These are phyloP conservation scores for Pyrenopolyporus hunteri DNA, from an alignment of 495 filamentous ascomycete genomes.

Conservation along the genomic window DNA sequence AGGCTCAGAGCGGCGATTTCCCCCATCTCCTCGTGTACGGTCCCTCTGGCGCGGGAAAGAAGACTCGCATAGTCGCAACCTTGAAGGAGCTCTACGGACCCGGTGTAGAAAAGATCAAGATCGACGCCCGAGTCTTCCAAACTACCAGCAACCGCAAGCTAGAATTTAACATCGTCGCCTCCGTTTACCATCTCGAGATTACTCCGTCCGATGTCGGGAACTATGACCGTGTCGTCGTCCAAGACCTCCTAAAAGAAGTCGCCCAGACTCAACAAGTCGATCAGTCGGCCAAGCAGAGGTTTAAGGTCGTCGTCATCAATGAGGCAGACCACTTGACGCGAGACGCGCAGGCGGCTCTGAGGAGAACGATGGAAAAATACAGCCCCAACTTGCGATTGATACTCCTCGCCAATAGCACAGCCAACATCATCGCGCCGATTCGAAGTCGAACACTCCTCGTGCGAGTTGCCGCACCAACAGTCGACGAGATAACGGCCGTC, in stretches of 20 bases:
- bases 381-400: slow-evolving; percentile 92
- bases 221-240: slow-evolving; percentile 93
- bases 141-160: slow-evolving; percentile 94
- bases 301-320: slow-evolving; percentile 99
- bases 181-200: slow-evolving; percentile 96
- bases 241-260: slow-evolving; percentile 95
- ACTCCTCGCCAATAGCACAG: slow-evolving; percentile 89
- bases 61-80: slow-evolving; percentile 93
- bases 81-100: slow-evolving; percentile 90
- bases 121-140: slow-evolving; percentile 94
- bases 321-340: slow-evolving; percentile 95
- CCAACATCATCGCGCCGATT: slow-evolving; percentile 97
- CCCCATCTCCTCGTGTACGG: slow-evolving; percentile 97
- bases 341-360: slow-evolving; percentile 93
- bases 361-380: slow-evolving; percentile 99
- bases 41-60: slow-evolving; percentile 95
- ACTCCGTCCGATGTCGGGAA: slow-evolving; percentile 97
- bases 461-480: slow-evolving; percentile 86
- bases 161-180: slow-evolving; percentile 97
- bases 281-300: slow-evolving; percentile 81
- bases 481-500: slow-evolving; percentile 80
- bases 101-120: slow-evolving; percentile 96
- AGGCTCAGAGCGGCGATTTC: slow-evolving; percentile 97
- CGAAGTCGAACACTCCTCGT: slow-evolving; percentile 87
- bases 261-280: slow-evolving; percentile 99